Evolutionary conservation across 2,329 filamentous ascomycete genomes (phyloP), one percentile per base, ranked within the genome.

Genomic region (Leptosphaerulina australis): DNA sequence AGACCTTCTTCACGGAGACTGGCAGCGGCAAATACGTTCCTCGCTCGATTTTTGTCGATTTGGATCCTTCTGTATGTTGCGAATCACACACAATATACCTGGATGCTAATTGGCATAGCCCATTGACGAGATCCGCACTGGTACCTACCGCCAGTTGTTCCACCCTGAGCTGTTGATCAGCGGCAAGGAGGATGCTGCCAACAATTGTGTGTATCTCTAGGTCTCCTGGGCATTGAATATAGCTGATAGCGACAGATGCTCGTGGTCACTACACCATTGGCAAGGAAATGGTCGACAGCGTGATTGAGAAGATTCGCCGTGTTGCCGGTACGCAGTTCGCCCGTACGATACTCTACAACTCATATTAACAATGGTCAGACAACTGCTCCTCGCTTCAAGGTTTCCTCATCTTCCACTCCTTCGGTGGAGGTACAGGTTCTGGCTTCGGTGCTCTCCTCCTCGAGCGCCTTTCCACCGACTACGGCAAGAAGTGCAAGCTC

Each of bases 401-500:
- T 59, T 88, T 89, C 79, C 76, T 88, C 50, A 83, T 88, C 74
- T 88, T 88, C 80, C 86, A 88, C 78, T 89, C 86, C 10, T 88
- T 88, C 59, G 86, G 86, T 64, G 86, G 86, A 67, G 86, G 86
- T 73, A 89, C 86, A 53, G 86, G 86, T 56, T 88, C 86, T 60
- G 86, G 86, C 62, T 88, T 88, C 70, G 86, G 86, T 66, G 84
- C 86, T 56, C 85, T 89, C 34, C 79, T 88, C 58, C 82, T 88
- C 30, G 86, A 88, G 79, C 86, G 85, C 59, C 84, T 89, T 46
- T 82, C 86, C n/a, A 84, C 83, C 62, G 86, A 88, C 74, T 89
- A 86, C 64, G 85, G 84, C 76, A 88, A 88, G 81, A 88, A 88
- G 81, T 86, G 81, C 75, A 89, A 88, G 82, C 85, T 88, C 53